phyloP scores from a whole-genome alignment of 2,329 filamentous ascomycete species.

The Monosporascus sp. region DNA sequence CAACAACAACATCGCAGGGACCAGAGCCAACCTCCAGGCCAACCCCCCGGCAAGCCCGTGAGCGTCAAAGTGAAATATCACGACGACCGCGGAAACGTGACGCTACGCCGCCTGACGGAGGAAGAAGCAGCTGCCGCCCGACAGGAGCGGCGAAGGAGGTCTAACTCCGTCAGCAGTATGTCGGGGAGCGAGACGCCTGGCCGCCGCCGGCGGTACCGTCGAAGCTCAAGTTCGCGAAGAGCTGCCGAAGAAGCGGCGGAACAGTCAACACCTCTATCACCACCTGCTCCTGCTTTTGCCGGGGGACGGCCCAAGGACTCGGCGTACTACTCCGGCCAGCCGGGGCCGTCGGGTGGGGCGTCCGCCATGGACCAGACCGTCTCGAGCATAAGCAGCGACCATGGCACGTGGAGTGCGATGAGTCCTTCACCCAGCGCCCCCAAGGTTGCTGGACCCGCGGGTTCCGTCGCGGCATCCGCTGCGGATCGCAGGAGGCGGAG shows the following conservation, averaged over 20 bases:
- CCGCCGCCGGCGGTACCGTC: slow-evolving; percentile 44
- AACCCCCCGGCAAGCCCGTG: slow-evolving; percentile 38
- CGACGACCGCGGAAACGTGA: slow-evolving; percentile 57
- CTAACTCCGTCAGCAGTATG: slow-evolving; percentile 50
- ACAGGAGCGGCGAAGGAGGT: slow-evolving; percentile 33
- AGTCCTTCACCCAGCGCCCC: slow-evolving; percentile 41
- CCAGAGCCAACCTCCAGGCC: slow-evolving; percentile 31
- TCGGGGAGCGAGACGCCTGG: slow-evolving; percentile 51
- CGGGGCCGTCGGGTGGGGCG: slow-evolving; percentile 35
- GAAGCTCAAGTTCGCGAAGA: slow-evolving; percentile 44
- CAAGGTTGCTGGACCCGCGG: slow-evolving; percentile 25
- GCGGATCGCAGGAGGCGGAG: slow-evolving; percentile 52
- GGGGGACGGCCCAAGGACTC: slow-evolving; percentile 53
- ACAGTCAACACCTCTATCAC: slow-evolving; percentile 38
- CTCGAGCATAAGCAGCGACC: slow-evolving; percentile 39
- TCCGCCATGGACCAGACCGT: slow-evolving; percentile 37
- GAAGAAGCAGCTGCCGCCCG: slow-evolving; percentile 47
- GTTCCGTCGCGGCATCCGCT: slow-evolving; percentile 33
- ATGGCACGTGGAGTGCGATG: slow-evolving; percentile 49
- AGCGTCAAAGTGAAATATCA: slow-evolving; percentile 57
- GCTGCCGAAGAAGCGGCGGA: slow-evolving; percentile 42
- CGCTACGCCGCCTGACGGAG: slow-evolving; percentile 55
- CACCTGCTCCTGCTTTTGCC: slow-evolving; percentile 53
- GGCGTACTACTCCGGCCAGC: slow-evolving; percentile 53
- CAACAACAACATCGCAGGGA: slow-evolving; percentile 30